phyloP scores from a whole-genome alignment of 108 stramenopile species.

The Chaetoceros muelleri region DNA sequence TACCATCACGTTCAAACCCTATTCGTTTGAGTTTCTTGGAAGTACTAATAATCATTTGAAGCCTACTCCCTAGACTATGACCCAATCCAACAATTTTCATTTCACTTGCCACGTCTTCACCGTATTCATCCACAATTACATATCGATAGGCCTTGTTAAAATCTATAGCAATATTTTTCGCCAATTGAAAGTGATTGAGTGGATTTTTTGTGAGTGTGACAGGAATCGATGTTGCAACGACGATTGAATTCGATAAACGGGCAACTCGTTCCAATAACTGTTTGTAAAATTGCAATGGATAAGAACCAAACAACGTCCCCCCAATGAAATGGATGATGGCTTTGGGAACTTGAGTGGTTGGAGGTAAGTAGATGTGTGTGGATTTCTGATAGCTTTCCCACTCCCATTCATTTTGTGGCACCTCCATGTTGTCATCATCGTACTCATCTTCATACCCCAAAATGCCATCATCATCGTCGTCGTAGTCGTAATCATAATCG shows the following conservation, averaged over 20 bases:
- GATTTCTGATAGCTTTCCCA: neutral
- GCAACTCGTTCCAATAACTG: conserved; percentile 49
- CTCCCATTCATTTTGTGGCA: neutral
- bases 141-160: conserved; percentile 52
- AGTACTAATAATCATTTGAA: conserved; percentile 53
- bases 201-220: conserved; percentile 52
- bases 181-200: conserved; percentile 48
- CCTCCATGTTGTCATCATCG: neutral
- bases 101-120: conserved; percentile 22
- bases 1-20: neutral
- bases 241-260: conserved; percentile 36
- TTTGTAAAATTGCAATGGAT: conserved; percentile 59
- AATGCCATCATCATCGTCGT: neutral
- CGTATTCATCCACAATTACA: conserved; percentile 74
- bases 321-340: conserved; percentile 75
- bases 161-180: conserved; percentile 27
- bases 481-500: neutral
- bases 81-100: conserved; percentile 64
- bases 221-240: conserved; percentile 65
- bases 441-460: neutral
- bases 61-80: conserved; percentile 63
- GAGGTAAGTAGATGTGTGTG: neutral
- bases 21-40: conserved; percentile 5
- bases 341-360: conserved; percentile 15
- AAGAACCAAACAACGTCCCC: conserved; percentile 66